These are phyloP conservation scores for Fraxinus excelsior DNA, from an alignment of 257 asterid genomes.

Conservation along the genomic window DNA sequence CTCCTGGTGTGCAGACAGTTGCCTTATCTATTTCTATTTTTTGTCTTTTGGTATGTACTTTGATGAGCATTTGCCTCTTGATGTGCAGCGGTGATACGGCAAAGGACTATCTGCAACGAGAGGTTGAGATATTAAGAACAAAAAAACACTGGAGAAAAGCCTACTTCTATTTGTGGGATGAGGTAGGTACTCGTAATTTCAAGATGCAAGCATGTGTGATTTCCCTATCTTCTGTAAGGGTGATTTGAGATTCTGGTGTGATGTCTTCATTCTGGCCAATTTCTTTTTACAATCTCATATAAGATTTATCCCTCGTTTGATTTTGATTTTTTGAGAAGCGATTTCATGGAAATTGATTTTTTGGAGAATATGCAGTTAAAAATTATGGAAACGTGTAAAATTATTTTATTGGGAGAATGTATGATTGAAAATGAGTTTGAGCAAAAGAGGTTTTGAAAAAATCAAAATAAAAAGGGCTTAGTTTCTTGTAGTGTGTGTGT, in stretches of 20 bases:
- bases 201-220: slow-evolving; percentile 20
- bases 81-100: slow-evolving; percentile 69
- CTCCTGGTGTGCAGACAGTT: slow-evolving; percentile 52
- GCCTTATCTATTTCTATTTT: slow-evolving; percentile 20
- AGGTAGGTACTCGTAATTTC: slow-evolving; percentile 58
- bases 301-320: not conserved
- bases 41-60: slow-evolving; percentile 28
- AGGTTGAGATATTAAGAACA: slow-evolving; percentile 82
- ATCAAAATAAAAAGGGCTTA: too few relatives aligned
- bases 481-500: not conserved
- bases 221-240: slow-evolving; percentile 20
- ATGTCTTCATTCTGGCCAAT: slow-evolving; percentile 3
- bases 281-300: too few relatives aligned
- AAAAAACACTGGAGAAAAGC: slow-evolving; percentile 95
- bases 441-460: too few relatives aligned
- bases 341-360: too few relatives aligned
- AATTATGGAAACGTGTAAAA: too few relatives aligned
- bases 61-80: slow-evolving; percentile 46
- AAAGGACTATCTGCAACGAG: slow-evolving; percentile 72
- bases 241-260: slow-evolving; percentile 11
- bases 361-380: too few relatives aligned
- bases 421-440: too few relatives aligned
- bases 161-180: slow-evolving; percentile 98
- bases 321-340: too few relatives aligned
- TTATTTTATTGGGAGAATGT: too few relatives aligned